Evolutionary conservation across 805 yeast species (phyloP).

Genomic region (Candida oleophila): DNA sequence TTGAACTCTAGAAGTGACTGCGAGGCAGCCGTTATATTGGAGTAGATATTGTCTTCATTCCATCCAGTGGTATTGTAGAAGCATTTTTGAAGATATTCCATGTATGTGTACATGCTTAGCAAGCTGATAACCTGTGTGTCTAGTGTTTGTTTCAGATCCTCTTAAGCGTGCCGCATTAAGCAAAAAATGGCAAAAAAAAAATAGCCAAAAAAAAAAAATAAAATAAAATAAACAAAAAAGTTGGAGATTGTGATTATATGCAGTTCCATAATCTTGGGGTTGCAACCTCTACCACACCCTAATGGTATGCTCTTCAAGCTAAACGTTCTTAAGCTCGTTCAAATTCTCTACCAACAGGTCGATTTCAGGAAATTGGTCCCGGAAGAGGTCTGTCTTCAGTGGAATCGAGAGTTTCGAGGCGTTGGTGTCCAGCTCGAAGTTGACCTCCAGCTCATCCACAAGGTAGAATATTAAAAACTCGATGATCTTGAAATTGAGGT

Average conservation of each 20-base stretch:
- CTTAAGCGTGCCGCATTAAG: too few species aligned
- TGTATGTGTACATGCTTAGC: conserved; percentile 64
- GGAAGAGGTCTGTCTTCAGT: conserved; percentile 36
- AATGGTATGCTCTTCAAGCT: background rate
- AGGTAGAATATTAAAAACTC: conserved; percentile 71
- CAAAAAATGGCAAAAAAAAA: background rate
- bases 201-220: too few species aligned
- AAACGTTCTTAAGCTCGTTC: conserved; percentile 27
- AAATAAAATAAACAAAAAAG: too few species aligned
- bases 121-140: too few species aligned
- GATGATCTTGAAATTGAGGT: conserved; percentile 59
- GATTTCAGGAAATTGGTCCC: conserved; percentile 38
- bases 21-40: conserved; percentile 72
- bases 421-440: background rate
- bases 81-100: conserved; percentile 80
- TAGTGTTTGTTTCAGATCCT: too few species aligned
- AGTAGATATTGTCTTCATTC: conserved; percentile 77
- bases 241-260: background rate
- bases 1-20: conserved; percentile 68
- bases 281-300: too few species aligned
- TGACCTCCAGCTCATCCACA: conserved; percentile 49
- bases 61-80: conserved; percentile 72
- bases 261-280: background rate
- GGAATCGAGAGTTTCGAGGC: conserved; percentile 12
- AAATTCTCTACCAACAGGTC: conserved; percentile 37